Base-by-base conservation (phyloP, 768 basidiomycete genomes). In the Amanita rubescens region DNA sequence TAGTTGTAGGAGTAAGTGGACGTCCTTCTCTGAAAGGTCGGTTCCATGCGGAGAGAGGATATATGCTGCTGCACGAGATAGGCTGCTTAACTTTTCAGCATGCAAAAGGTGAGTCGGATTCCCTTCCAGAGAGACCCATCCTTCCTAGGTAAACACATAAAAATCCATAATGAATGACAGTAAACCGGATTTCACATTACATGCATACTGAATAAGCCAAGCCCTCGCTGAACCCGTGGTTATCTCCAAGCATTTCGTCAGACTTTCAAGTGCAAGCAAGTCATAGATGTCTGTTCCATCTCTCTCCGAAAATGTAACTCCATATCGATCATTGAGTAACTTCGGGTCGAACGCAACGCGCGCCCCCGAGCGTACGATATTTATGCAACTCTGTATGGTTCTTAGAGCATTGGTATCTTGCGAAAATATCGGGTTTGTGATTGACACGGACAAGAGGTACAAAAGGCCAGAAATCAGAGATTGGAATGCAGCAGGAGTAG, bases 391-490 rank as follows among this genome's bases (percentile, higher is more conserved):
- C 37, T 68, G 66, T 3, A 78, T 51, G 3, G 73, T 57, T 20
- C 59, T 58, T 9, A 63, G 58, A 49, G 79, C 79, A 11, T 67
- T 60, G 1, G 47, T 42, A 22, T 68, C 61, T 41, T 53, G 59
- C 34, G 43, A 53, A 15, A 38, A 42, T 35, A 49, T 52, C 55
- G 57, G 41, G 47, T 60, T 51, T 57, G 53, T 54, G 48, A 54
- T 43, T 57, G 58, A 34, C 66, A 65, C 34, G 2, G 76, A 72
- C 3, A 81, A 69, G 19, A 85, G 70, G 0, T 74, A 66, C 53
- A 83, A 74, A 6, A 87, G 66, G 0, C 71, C 75, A 34, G 78
- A 78, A 6, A 75, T 66, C 6, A 88, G 65, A 3, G 76, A 76
- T 56, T 76, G 75, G 35, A 86, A 72, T 15, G 73, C 69, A 34